Conservation (phyloP, 805 yeast species). For the Metschnikowia lachancei region DNA sequence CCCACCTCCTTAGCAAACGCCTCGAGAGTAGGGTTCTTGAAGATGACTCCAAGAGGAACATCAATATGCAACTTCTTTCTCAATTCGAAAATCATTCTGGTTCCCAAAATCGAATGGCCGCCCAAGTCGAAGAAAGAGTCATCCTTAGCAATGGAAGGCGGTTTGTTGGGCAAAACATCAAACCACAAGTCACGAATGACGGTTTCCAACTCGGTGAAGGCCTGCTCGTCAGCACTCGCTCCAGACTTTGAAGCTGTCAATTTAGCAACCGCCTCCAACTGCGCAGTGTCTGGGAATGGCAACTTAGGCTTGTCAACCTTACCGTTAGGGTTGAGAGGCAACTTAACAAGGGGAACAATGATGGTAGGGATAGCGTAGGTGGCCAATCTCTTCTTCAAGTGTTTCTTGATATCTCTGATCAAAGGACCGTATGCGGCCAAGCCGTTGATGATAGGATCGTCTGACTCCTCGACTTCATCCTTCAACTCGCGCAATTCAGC, state of each 20-base stretch:
- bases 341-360: constrained; percentile 77
- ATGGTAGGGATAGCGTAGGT: constrained; percentile 90
- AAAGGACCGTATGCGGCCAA: constrained; percentile 72
- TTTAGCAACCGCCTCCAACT: constrained; percentile 70
- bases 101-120: constrained; percentile 96
- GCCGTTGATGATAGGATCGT: constrained; percentile 73
- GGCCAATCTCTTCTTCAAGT: constrained; percentile 82
- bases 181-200: constrained; percentile 82
- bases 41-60: constrained; percentile 85
- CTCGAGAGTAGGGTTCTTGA: constrained; percentile 82
- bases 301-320: constrained; percentile 96
- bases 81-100: constrained; percentile 92
- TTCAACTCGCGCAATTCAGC: constrained; percentile 49
- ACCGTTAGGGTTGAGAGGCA: constrained; percentile 97
- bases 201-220: constrained; percentile 61
- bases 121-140: constrained; percentile 97
- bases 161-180: constrained; percentile 77
- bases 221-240: constrained; percentile 42
- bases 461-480: constrained; percentile 42
- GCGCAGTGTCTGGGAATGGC: constrained; percentile 91
- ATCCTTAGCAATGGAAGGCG: constrained; percentile 68
- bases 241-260: constrained; percentile 39
- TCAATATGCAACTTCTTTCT: constrained; percentile 76
- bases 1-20: constrained; percentile 75
- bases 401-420: constrained; percentile 73